phyloP scores from a whole-genome alignment of 2,329 filamentous ascomycete genomes.

The Pseudogymnoascus sp. region DNA sequence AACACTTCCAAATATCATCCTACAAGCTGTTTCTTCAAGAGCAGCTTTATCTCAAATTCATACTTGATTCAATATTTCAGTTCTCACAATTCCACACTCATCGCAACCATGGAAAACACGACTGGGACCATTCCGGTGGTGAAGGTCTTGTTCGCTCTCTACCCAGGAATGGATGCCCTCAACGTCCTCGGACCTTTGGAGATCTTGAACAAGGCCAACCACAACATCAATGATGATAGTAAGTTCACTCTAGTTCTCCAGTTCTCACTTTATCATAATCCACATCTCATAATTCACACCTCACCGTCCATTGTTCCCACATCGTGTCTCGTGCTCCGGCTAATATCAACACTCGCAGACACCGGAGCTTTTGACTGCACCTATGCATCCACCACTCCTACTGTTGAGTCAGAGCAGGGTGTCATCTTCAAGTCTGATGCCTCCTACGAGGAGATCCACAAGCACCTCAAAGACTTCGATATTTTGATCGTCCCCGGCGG shows the following conservation, averaged over 20 bases:
- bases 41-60: constrained; percentile 4
- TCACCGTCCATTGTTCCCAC: neutral
- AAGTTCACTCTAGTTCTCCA: constrained; percentile 27
- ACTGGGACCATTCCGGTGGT: constrained; percentile 30
- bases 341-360: constrained; percentile 15
- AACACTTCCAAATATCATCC: neutral
- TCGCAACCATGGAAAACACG: constrained; percentile 25
- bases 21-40: neutral
- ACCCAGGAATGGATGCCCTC: constrained; percentile 47
- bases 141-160: constrained; percentile 53
- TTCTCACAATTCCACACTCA: constrained; percentile 19
- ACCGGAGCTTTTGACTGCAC: constrained; percentile 22
- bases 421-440: constrained; percentile 66
- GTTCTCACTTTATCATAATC: neutral
- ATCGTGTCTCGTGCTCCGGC: neutral
- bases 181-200: constrained; percentile 52
- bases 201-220: constrained; percentile 45
- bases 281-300: neutral
- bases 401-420: constrained; percentile 51
- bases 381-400: constrained; percentile 38
- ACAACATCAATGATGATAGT: constrained; percentile 43
- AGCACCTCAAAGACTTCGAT: constrained; percentile 53
- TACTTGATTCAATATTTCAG: neutral
- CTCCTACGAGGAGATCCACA: constrained; percentile 65
- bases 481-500: constrained; percentile 72